phyloP scores from a whole-genome alignment of 305 asterid species.

The Fraxinus nigra region DNA sequence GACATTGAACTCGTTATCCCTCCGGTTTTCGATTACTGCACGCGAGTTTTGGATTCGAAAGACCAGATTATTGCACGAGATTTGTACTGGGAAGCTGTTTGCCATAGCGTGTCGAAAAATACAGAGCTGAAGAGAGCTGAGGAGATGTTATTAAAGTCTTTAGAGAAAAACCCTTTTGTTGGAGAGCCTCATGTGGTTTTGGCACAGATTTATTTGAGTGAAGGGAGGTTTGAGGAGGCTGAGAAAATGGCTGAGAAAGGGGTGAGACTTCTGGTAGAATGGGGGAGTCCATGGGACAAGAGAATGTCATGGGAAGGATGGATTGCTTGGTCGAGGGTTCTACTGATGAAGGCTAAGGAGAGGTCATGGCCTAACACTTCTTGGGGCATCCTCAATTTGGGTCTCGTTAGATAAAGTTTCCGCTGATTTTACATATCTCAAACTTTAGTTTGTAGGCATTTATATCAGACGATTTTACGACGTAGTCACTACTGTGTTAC shows the following conservation, averaged over 20 bases:
- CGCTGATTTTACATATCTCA: neutral
- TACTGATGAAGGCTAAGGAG: conserved; percentile 57
- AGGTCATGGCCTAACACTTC: conserved; percentile 60
- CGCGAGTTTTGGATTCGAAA: conserved; percentile 33
- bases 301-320: conserved; percentile 89
- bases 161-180: conserved; percentile 65
- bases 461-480: neutral
- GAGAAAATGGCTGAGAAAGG: conserved; percentile 58
- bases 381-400: conserved; percentile 65
- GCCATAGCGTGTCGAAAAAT: conserved; percentile 27
- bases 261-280: conserved; percentile 59
- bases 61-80: conserved; percentile 64
- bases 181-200: conserved; percentile 68
- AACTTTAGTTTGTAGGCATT: neutral
- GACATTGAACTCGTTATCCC: conserved; percentile 68
- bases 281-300: conserved; percentile 97
- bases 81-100: conserved; percentile 74
- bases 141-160: conserved; percentile 43
- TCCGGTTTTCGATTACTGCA: conserved; percentile 58
- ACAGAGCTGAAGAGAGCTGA: conserved; percentile 54
- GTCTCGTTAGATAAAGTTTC: conserved; percentile 41
- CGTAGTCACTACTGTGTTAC: neutral
- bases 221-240: conserved; percentile 55
- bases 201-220: conserved; percentile 57
- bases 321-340: conserved; percentile 77